Evolutionary conservation across 2,329 filamentous ascomycete species (phyloP).

Genomic region (Plectosphaerella cucumerina): DNA sequence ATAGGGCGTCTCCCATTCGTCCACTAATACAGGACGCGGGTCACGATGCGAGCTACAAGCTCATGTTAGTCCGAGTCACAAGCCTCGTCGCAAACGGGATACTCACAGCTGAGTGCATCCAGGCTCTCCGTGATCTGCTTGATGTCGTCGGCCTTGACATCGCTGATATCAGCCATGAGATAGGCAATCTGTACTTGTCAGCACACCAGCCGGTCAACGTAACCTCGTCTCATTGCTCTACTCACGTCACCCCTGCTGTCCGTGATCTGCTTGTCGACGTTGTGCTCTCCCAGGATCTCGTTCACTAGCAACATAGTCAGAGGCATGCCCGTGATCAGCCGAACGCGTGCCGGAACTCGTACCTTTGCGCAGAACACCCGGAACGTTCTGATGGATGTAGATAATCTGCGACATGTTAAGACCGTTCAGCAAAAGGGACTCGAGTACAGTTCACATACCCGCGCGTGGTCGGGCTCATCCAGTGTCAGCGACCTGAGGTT

Average conservation of each 20-base stretch:
- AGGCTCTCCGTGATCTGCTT: constrained; percentile 81
- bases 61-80: neutral
- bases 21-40: constrained; percentile 40
- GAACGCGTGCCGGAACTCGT: constrained; percentile 13
- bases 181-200: constrained; percentile 65
- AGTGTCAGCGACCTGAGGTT: constrained; percentile 83
- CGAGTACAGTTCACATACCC: constrained; percentile 42
- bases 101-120: constrained; percentile 75
- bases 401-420: constrained; percentile 55
- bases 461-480: constrained; percentile 84
- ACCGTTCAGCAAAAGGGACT: neutral
- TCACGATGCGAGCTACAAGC: constrained; percentile 37
- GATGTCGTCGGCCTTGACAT: constrained; percentile 75
- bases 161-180: constrained; percentile 95
- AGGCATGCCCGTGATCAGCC: neutral
- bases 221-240: neutral
- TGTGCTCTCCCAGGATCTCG: constrained; percentile 89
- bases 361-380: constrained; percentile 86
- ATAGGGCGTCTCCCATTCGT: neutral
- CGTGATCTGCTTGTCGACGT: constrained; percentile 98
- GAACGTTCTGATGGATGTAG: constrained; percentile 95
- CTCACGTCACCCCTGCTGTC: constrained; percentile 86
- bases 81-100: neutral
- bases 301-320: constrained; percentile 59
- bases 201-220: neutral